phyloP scores from a whole-genome alignment of 179 eudicot genomes.

The Heliamphora pulchella region DNA sequence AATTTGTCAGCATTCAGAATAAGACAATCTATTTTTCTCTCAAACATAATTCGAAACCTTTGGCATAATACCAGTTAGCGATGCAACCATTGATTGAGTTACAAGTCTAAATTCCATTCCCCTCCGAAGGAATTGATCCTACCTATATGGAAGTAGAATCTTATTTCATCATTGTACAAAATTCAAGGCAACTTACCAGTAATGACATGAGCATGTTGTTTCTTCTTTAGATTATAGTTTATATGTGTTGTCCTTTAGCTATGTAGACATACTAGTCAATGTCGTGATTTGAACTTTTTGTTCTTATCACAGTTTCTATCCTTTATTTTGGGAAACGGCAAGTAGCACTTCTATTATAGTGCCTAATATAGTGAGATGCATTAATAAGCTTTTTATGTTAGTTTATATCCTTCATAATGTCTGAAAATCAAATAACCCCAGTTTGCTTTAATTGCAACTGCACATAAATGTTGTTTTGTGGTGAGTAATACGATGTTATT shows the following conservation, averaged over 20 bases:
- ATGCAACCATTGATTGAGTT: neutral
- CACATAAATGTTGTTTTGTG: neutral
- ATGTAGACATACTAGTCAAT: neutral
- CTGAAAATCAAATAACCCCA: neutral
- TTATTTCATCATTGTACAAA: neutral
- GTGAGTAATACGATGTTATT: neutral
- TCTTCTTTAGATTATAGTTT: neutral
- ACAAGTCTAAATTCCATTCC: neutral
- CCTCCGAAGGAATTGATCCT: neutral
- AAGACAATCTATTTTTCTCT: neutral
- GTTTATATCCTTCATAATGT: neutral
- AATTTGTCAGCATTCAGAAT: neutral
- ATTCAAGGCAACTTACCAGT: neutral
- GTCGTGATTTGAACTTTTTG: neutral
- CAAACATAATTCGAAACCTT: neutral
- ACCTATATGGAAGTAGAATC: conserved; percentile 1
- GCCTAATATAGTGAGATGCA: neutral
- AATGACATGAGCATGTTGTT: neutral
- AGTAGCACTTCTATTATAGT: neutral
- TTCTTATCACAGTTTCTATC: neutral
- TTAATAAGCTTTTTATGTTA: neutral
- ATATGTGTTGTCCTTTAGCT: neutral
- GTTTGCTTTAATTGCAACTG: conserved; percentile 11
- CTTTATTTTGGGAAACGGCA: neutral
- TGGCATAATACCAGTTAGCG: neutral